phyloP scores from a whole-genome alignment of 768 basidiomycete genomes.

The Pisolithus tinctorius region DNA sequence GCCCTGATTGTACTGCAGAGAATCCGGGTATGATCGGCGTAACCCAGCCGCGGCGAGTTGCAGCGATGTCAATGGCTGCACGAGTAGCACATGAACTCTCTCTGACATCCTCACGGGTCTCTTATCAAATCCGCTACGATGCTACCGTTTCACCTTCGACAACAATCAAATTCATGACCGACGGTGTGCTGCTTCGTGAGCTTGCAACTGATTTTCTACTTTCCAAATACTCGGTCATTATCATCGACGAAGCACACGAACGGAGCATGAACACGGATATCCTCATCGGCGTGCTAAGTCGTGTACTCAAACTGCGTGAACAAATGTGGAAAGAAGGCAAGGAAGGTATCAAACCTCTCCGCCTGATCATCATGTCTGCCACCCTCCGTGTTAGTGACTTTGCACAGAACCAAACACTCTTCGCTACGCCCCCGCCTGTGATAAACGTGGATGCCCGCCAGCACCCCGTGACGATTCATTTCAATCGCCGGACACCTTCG shows the following conservation, averaged over 20 bases:
- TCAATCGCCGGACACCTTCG: constrained; percentile 75
- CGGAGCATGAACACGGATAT: constrained; percentile 98
- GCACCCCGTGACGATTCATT: constrained; percentile 93
- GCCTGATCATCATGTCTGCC: constrained; percentile 97
- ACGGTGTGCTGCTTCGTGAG: constrained; percentile 93
- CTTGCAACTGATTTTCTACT: constrained; percentile 90
- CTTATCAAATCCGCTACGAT: constrained; percentile 97
- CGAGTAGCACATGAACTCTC: constrained; percentile 94
- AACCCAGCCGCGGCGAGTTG: constrained; percentile 95
- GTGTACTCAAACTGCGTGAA: constrained; percentile 85
- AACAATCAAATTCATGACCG: constrained; percentile 99
- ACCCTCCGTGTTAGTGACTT: constrained; percentile 94
- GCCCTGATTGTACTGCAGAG: constrained; percentile 38
- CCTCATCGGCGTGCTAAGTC: constrained; percentile 91
- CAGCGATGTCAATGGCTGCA: constrained; percentile 91
- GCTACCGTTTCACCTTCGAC: constrained; percentile 86
- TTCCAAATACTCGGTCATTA: constrained; percentile 87
- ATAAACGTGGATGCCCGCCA: constrained; percentile 87
- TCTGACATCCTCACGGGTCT: constrained; percentile 71
- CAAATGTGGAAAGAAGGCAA: constrained; percentile 80
- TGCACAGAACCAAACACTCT: constrained; percentile 75
- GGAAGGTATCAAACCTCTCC: constrained; percentile 73
- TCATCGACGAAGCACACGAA: constrained; percentile 98
- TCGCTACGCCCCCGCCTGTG: constrained; percentile 80
- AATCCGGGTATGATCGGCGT: constrained; percentile 98